Percentiles rank a stretch among this genome's conserved stretches.
Evolutionary conservation across 495 filamentous ascomycete species (phyloP).

Genomic region (Chaetomidium leptoderma): DNA sequence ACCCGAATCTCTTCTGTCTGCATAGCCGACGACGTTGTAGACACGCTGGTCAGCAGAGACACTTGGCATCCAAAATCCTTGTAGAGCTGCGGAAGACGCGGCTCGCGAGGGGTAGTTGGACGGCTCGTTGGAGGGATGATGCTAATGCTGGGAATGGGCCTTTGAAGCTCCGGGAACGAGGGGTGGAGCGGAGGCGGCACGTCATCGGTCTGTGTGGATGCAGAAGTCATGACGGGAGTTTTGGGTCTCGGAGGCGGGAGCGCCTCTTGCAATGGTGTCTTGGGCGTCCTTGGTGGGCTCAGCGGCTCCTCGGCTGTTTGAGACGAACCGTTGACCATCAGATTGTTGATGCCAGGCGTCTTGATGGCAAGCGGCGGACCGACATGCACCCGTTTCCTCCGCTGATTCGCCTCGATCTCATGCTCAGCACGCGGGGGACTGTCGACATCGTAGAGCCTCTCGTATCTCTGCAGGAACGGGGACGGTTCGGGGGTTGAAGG

Average conservation of each 20-base stretch:
- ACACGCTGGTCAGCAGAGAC: constrained; percentile 35
- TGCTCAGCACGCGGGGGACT: constrained; percentile 43
- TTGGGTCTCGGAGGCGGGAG: constrained; percentile 28
- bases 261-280: constrained; percentile 39
- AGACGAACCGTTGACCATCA: constrained; percentile 67
- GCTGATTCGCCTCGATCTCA: constrained; percentile 67
- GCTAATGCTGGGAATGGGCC: constrained; percentile 56
- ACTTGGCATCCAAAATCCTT: constrained; percentile 57
- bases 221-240: constrained; percentile 35
- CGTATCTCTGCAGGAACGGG: constrained; percentile 26
- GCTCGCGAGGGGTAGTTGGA: constrained; percentile 52
- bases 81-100: constrained; percentile 49
- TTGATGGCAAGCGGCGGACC: constrained; percentile 42
- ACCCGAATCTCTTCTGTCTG: constrained; percentile 88
- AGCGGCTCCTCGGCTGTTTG: constrained; percentile 66
- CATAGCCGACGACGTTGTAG: constrained; percentile 63
- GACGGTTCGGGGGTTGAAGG: constrained; percentile 40
- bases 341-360: constrained; percentile 24
- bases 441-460: constrained; percentile 37
- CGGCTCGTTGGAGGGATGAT: constrained; percentile 54
- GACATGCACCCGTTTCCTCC: constrained; percentile 58
- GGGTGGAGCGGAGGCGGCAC: constrained; percentile 29
- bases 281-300: constrained; percentile 67
- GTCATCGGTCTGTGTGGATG: constrained; percentile 71
- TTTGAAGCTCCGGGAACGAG: constrained; percentile 33